Evolutionary conservation across 176 grass and related monocot species (phyloP), one percentile per base, ranked within the genome.

Genomic region (Themeda triandra): DNA sequence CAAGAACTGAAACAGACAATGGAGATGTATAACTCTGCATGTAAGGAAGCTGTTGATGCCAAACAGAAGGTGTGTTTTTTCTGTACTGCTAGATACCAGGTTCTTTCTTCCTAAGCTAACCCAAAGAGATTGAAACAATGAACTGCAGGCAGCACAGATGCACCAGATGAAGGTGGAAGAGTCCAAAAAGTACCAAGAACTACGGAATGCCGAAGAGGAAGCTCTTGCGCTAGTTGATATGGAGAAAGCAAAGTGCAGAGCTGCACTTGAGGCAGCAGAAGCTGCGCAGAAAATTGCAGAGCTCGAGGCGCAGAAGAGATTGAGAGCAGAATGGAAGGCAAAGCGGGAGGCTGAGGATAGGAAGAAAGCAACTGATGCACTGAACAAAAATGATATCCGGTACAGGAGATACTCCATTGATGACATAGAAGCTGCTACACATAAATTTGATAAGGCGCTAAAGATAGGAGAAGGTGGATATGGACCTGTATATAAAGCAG

Each of bases 381-480:
- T 97, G 46, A 79, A 84, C 49, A 79, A 86, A 24, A 81, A 83
- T 23, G 93, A 93, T 25, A 10, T 71, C 33, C 86, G 93, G 54
- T 98, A 95, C 76, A 93, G 96, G 75, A 98, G 84, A 79, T 98
- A 98, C 45, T 87, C 79, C 69, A 98, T 98, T 78, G 93, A 98
- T 30, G 96, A 98, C 18, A 93, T 98, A 62, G 89, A 98, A 80
- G 73, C 87, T 35, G 96, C 93, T 30, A 98, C 96, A 6, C 90
- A 79, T 79, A 87, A 92, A 54, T 98, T 95, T 58, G 70, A 92
- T 75, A 66, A 51, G 73, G 66, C 91, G 8, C 82, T 93, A 40
- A 98, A 98, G 91, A 93, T 98, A 65, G 96, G 93, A 28, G 96
- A 98, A 92, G 96, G 96, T 76, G 93, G 96, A 69, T 98, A 98